Percentiles rank a stretch among this genome's conserved stretches.
Evolutionary conservation across 192 early-diverging fungal genomes (phyloP).

Genomic region (Jimgerdemannia flammicorona): DNA sequence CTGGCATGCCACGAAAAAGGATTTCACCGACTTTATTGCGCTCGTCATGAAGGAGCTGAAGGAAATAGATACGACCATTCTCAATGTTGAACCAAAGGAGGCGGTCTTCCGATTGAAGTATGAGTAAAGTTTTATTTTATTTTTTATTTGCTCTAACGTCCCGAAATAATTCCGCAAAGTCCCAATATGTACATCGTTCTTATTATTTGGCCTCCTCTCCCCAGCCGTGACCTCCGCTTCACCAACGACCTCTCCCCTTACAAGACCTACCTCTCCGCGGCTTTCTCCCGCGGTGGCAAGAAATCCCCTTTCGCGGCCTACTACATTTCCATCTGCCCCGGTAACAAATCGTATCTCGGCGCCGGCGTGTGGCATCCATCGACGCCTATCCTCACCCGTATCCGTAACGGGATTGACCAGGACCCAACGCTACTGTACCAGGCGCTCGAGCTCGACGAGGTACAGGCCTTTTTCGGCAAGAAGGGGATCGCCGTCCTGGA

Average conservation of each 20-base stretch:
- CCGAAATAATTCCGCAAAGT: no score
- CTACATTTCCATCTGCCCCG: slow-evolving; percentile 43
- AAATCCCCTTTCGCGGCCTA: slow-evolving; percentile 49
- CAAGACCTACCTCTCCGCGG: slow-evolving; percentile 40
- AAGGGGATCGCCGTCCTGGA: slow-evolving; percentile 30
- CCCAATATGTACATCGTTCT: neutral
- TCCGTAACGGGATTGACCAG: slow-evolving; percentile 38
- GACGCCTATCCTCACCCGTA: slow-evolving; percentile 21
- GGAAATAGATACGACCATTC: slow-evolving; percentile 39
- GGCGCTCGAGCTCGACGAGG: slow-evolving; percentile 32
- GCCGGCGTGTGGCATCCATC: slow-evolving; percentile 45
- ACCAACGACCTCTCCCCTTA: slow-evolving; percentile 52
- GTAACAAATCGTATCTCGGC: slow-evolving; percentile 33
- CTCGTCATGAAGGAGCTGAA: slow-evolving; percentile 34
- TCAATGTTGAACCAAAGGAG: slow-evolving; percentile 36
- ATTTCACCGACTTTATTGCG: slow-evolving; percentile 45
- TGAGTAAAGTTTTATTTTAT: slow-evolving; percentile 2
- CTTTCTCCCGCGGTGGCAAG: slow-evolving; percentile 41
- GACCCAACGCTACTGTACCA: slow-evolving; percentile 35
- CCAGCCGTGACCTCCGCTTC: slow-evolving; percentile 59
- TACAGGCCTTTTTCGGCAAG: slow-evolving; percentile 33
- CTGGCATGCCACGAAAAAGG: slow-evolving; percentile 28
- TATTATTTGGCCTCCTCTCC: slow-evolving; percentile 1
- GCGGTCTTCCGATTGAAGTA: slow-evolving; percentile 46
- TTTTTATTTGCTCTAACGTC: no score